A percentile compares a stretch with the other conserved stretches of the same genome.
These are phyloP conservation scores for Catharanthus roseus DNA, from an alignment of 257 asterid genomes.

Conservation along the genomic window DNA sequence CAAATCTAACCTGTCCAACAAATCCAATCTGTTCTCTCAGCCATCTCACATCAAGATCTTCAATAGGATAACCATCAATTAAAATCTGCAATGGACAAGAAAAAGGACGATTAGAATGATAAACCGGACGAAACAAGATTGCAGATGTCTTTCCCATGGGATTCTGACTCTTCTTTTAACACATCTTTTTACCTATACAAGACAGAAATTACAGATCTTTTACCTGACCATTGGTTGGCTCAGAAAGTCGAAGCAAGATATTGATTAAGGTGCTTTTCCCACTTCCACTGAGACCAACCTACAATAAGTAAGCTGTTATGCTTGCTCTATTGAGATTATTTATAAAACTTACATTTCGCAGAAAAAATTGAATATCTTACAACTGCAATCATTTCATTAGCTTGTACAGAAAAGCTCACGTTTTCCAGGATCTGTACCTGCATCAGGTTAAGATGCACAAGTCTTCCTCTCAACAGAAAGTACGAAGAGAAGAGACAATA, in stretches of 20 bases:
- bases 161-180: not conserved
- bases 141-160: not conserved
- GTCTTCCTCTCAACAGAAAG: constrained; percentile 19
- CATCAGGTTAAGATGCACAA: constrained; percentile 38
- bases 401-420: constrained; percentile 6
- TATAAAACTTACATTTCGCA: not conserved
- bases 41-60: constrained; percentile 65
- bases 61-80: constrained; percentile 66
- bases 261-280: constrained; percentile 93
- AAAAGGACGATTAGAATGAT: not conserved
- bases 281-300: constrained; percentile 98
- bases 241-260: constrained; percentile 89
- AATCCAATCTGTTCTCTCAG: constrained; percentile 87
- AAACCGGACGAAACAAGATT: not conserved
- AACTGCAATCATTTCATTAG: constrained; percentile 85
- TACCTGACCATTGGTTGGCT: constrained; percentile 91
- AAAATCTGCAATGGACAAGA: constrained; percentile 45
- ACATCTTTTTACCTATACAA: no score
- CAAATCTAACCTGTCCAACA: constrained; percentile 77
- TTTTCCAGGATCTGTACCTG: constrained; percentile 4
- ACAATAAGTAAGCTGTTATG: not conserved
- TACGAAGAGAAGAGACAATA: not conserved
- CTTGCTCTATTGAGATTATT: not conserved
- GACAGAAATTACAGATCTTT: not conserved
- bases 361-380: constrained; percentile 41